Percentiles rank a stretch among this genome's conserved stretches.
phyloP scores from a whole-genome alignment of 768 basidiomycete genomes.

The Suillus subaureus region DNA sequence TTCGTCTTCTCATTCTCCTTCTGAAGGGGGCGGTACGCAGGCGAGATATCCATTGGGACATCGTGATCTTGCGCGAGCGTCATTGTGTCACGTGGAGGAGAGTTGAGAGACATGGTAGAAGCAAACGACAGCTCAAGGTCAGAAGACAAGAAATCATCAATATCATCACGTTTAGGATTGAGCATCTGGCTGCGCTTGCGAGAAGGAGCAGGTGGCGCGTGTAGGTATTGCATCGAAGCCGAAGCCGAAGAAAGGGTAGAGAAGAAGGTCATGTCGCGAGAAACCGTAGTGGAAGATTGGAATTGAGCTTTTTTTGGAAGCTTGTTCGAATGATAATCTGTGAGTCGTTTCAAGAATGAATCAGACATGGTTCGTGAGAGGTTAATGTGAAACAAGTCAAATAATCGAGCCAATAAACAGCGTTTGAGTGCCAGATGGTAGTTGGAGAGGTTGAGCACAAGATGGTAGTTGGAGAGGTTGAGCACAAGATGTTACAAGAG shows the following conservation, averaged over 20 bases:
- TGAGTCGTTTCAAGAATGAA: constrained; percentile 40
- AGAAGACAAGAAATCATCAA: constrained; percentile 71
- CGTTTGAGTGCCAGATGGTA: constrained; percentile 18
- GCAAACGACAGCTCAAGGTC: constrained; percentile 84
- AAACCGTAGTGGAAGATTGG: constrained; percentile 27
- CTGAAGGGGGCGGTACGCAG: constrained; percentile 45
- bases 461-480: constrained; percentile 1
- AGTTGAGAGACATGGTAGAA: constrained; percentile 78
- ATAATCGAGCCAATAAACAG: constrained; percentile 23
- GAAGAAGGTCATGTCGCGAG: constrained; percentile 59
- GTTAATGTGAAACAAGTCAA: constrained; percentile 22
- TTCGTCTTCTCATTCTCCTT: constrained; percentile 30
- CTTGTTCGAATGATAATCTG: constrained; percentile 47
- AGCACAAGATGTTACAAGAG: background rate
- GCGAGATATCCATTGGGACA: constrained; percentile 84
- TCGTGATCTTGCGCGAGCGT: constrained; percentile 52
- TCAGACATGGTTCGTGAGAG: constrained; percentile 29
- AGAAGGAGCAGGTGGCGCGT: constrained; percentile 40
- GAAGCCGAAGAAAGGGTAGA: constrained; percentile 39
- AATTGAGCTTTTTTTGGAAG: constrained; percentile 45
- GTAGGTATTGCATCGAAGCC: constrained; percentile 48
- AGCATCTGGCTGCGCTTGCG: constrained; percentile 52
- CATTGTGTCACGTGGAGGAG: constrained; percentile 56
- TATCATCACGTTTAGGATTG: constrained; percentile 47
- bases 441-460: constrained; percentile 2